These are phyloP conservation scores for Aspergillus sp. DNA, from an alignment of 2,329 filamentous ascomycete species.

Conservation along the genomic window DNA sequence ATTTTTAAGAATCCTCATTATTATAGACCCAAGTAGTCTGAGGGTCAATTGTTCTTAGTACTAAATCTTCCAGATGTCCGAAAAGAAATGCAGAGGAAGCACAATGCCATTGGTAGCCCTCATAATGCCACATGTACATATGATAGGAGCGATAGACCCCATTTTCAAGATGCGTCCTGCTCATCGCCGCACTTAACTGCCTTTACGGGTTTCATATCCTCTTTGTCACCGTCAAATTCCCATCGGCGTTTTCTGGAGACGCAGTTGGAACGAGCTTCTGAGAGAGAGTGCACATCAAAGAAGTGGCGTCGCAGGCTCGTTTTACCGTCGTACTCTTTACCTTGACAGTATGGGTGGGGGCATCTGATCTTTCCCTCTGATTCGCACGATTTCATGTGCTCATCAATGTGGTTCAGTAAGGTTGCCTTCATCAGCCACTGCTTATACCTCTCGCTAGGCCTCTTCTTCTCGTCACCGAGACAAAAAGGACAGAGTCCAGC, in stretches of 20 bases:
- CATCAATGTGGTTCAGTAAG: constrained; percentile 12
- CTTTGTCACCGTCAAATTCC: neutral
- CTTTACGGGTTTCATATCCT: no score
- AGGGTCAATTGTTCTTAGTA: no score
- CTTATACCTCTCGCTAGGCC: constrained; percentile 4
- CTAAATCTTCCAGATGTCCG: no score
- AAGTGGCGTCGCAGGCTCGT: constrained; percentile 3
- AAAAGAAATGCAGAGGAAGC: no score
- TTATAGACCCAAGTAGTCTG: no score
- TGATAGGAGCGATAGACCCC: no score
- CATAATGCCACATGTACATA: no score
- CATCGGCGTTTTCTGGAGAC: constrained; percentile 7
- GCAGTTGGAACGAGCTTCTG: constrained; percentile 9
- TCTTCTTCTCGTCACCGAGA: constrained; percentile 8
- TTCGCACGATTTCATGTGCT: neutral
- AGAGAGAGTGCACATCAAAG: constrained; percentile 10
- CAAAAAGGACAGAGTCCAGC: constrained; percentile 13
- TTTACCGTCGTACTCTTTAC: neutral
- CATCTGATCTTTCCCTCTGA: neutral
- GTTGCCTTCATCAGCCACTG: constrained; percentile 13
- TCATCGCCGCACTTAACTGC: no score
- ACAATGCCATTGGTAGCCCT: no score
- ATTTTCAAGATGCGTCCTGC: no score
- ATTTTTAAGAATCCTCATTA: no score
- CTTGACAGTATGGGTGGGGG: constrained; percentile 7